Evolutionary conservation across 768 basidiomycete species (phyloP).

Genomic region (Fomitopsis pulvina): DNA sequence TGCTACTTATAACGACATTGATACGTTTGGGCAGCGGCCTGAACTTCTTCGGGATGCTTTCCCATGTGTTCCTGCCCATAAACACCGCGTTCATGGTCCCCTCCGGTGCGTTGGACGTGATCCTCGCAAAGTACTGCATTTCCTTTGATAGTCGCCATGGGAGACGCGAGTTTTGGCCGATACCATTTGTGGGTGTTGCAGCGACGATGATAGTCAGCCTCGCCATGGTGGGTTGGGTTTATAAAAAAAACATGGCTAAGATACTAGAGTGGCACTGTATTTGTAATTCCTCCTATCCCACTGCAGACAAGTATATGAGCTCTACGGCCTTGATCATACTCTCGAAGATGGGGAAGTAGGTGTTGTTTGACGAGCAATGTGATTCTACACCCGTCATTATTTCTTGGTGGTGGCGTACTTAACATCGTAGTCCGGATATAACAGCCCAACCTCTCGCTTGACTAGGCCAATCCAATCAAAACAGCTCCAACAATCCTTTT

Average conservation of each 20-base stretch:
- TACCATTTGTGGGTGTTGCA: constrained; percentile 81
- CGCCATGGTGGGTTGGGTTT: constrained; percentile 6
- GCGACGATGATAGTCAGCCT: constrained; percentile 90
- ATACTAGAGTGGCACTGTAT: too few species aligned
- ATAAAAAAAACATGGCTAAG: background rate
- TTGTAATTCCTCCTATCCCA: too few species aligned
- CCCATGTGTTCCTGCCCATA: constrained; percentile 98
- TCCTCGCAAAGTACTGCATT: constrained; percentile 87
- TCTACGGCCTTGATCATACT: too few species aligned
- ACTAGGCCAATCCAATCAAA: constrained; percentile 6
- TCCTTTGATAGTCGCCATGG: constrained; percentile 90
- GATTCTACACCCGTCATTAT: background rate
- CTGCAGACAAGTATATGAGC: too few species aligned
- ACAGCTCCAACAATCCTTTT: background rate
- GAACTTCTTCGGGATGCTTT: constrained; percentile 84
- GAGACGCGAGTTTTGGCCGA: constrained; percentile 67
- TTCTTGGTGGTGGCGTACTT: background rate
- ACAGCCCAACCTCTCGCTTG: background rate
- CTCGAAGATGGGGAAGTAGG: too few species aligned
- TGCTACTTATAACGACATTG: constrained; percentile 75
- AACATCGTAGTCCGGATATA: background rate
- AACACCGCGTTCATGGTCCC: constrained; percentile 66
- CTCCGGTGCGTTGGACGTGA: constrained; percentile 56
- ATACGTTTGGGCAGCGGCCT: constrained; percentile 69
- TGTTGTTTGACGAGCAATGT: background rate